These are phyloP conservation scores for Nitzschia sp. DNA, from an alignment of 108 stramenopile genomes.

Conservation along the genomic window DNA sequence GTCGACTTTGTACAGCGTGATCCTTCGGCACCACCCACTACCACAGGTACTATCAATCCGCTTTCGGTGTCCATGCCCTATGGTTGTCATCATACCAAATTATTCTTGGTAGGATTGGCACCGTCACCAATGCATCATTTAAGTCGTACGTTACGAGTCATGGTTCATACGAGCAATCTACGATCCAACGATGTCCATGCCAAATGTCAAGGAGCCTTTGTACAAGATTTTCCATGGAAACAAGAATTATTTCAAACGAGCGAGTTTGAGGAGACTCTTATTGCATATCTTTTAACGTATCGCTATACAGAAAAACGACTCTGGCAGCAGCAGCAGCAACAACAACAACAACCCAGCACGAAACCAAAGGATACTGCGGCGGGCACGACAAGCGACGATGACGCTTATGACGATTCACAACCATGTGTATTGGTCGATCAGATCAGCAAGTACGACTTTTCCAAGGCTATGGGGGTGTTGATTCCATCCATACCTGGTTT, in stretches of 20 bases:
- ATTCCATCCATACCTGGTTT: conserved; percentile 78
- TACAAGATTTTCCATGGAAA: conserved; percentile 77
- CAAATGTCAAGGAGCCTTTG: conserved; percentile 54
- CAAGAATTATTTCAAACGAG: conserved; percentile 1
- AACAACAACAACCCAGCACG: neutral
- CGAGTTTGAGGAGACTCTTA: conserved; percentile 70
- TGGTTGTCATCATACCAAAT: conserved; percentile 82
- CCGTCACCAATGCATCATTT: too few relatives aligned
- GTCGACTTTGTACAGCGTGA: conserved; percentile 23
- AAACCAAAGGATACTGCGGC: too few relatives aligned
- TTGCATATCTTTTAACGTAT: conserved; percentile 67
- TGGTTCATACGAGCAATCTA: conserved; percentile 80
- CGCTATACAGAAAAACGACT: conserved; percentile 35
- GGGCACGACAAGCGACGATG: neutral
- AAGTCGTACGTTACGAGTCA: conserved; percentile 56
- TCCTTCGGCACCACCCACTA: conserved; percentile 42
- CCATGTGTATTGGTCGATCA: conserved; percentile 30
- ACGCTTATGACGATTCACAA: neutral
- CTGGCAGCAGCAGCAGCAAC: conserved; percentile 28
- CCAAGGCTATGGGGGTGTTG: conserved; percentile 58
- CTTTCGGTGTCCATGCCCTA: conserved; percentile 22
- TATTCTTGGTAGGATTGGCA: conserved; percentile 68
- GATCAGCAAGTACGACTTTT: conserved; percentile 69
- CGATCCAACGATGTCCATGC: conserved; percentile 47
- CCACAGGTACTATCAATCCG: conserved; percentile 42